Conservation (phyloP, 768 basidiomycete genomes). For the Tulasnella calospora region DNA sequence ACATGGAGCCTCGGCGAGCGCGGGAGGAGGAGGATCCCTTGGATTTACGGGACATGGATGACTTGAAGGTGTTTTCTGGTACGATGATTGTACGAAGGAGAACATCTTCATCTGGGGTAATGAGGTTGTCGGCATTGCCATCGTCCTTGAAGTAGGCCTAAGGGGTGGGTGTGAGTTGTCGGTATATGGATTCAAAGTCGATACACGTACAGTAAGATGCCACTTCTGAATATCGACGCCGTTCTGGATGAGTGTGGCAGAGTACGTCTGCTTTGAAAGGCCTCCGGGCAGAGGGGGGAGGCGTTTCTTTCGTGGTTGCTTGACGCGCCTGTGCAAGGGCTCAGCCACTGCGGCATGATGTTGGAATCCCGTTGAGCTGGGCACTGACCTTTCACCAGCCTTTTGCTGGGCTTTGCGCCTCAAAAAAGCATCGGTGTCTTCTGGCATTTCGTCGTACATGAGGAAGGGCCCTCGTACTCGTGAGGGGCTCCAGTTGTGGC, state of each 20-base stretch:
- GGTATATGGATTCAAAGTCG: neutral
- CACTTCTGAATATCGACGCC: constrained; percentile 24
- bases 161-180: neutral
- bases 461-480: constrained; percentile 24
- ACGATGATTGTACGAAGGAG: constrained; percentile 23
- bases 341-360: neutral
- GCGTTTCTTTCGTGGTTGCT: constrained; percentile 26
- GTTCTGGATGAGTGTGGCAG: constrained; percentile 24
- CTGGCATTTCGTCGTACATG: constrained; percentile 27
- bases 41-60: constrained; percentile 23
- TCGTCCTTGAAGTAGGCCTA: constrained; percentile 26
- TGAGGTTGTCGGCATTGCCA: neutral
- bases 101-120: constrained; percentile 12
- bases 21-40: constrained; percentile 16
- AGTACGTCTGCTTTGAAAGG: constrained; percentile 26
- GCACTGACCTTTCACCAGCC: constrained; percentile 19
- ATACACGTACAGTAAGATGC: constrained; percentile 20
- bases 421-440: constrained; percentile 20
- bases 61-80: constrained; percentile 19
- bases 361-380: neutral
- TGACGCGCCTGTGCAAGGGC: constrained; percentile 12
- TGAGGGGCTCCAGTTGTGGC: constrained; percentile 21
- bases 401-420: constrained; percentile 17
- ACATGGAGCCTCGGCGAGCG: constrained; percentile 17
- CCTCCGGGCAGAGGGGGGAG: constrained; percentile 26